Evolutionary conservation across 2,329 filamentous ascomycete genomes (phyloP).

Genomic region (Scedosporium boydii): DNA sequence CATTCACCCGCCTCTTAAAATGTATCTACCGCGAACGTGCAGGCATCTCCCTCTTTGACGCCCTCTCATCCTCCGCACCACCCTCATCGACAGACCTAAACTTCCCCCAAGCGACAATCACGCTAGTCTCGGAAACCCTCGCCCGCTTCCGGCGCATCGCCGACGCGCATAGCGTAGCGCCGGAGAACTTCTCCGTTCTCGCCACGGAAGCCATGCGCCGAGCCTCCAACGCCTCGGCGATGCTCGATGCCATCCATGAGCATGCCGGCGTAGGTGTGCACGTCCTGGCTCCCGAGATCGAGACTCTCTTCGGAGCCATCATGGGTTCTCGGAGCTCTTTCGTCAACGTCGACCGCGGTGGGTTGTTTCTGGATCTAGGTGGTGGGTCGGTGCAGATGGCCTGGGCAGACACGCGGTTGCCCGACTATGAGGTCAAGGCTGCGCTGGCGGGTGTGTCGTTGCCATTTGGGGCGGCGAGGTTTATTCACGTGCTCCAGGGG

Average conservation of each 20-base stretch:
- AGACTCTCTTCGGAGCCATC: constrained; percentile 69
- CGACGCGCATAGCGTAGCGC: constrained; percentile 56
- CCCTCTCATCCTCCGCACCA: constrained; percentile 45
- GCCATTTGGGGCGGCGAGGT: constrained; percentile 51
- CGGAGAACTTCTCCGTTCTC: constrained; percentile 59
- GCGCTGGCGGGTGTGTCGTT: constrained; percentile 47
- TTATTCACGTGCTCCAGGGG: constrained; percentile 39
- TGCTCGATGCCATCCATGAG: constrained; percentile 54
- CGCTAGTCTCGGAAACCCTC: constrained; percentile 56
- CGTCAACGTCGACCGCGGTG: constrained; percentile 38
- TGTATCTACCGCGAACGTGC: constrained; percentile 72
- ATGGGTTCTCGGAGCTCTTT: constrained; percentile 74
- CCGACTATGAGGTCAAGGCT: constrained; percentile 41
- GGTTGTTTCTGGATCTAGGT: constrained; percentile 77
- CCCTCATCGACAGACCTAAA: constrained; percentile 15
- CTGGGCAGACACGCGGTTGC: constrained; percentile 42
- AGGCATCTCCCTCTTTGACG: constrained; percentile 80
- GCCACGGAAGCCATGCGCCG: constrained; percentile 85
- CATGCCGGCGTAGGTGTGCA: constrained; percentile 59
- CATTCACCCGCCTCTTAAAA: constrained; percentile 60
- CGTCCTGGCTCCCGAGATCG: constrained; percentile 67
- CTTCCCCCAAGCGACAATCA: constrained; percentile 49
- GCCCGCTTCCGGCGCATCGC: constrained; percentile 65
- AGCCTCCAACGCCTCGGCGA: constrained; percentile 62
- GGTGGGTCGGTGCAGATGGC: constrained; percentile 61